Base-by-base conservation (phyloP, 2,329 filamentous ascomycete species). In the Aspergillus latus region DNA sequence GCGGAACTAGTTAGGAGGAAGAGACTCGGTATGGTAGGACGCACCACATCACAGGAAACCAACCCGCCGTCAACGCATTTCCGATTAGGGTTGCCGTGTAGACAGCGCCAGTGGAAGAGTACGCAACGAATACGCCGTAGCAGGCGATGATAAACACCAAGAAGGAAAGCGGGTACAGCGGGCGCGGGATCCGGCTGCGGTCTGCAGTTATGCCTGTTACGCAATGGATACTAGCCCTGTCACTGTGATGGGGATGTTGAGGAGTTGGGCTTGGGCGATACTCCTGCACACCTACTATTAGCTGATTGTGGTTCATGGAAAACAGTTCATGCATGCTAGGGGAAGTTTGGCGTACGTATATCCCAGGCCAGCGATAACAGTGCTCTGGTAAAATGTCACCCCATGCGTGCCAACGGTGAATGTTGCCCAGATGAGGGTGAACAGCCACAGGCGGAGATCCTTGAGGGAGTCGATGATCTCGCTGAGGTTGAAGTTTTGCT, bases 31-130 rank as follows among this genome's bases (percentile, higher is more conserved):
- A 39, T 11, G 6, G 21, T n/a, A 16, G 16, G 21, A 40, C 43
- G 21, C 10, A 53, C 79, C 79, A 79, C 78, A 81, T 81, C 56
- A 80, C 71, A 0, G 79, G 76, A 59, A 72, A 82, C 74, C 77
- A 80, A 1, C 74, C 72, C 2, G 71, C 67, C 1, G 76, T 72
- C 9, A 79, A 69, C 0, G 73, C 74, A 44, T 76, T 76, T 5
- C 72, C 77, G 30, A 81, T 74, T 26, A 80, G 58, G 0, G 78
- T 80, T 0, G 76, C 78, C 0, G 78, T 75, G 46, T 81, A 82
- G 0, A 81, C 74, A 1, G 67, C 78, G 5, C 77, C 78, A 32
- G 69, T 76, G 61, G 66, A 77, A 1, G 79, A 77, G 59, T 77
- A 81, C 0, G 72, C 76, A 7, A 76, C 72, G 11, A 81, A 65